A percentile compares a stretch with the other conserved stretches of the same genome.
These are phyloP conservation scores for Tylopilus sp. DNA, from an alignment of 768 basidiomycete genomes.

Conservation along the genomic window DNA sequence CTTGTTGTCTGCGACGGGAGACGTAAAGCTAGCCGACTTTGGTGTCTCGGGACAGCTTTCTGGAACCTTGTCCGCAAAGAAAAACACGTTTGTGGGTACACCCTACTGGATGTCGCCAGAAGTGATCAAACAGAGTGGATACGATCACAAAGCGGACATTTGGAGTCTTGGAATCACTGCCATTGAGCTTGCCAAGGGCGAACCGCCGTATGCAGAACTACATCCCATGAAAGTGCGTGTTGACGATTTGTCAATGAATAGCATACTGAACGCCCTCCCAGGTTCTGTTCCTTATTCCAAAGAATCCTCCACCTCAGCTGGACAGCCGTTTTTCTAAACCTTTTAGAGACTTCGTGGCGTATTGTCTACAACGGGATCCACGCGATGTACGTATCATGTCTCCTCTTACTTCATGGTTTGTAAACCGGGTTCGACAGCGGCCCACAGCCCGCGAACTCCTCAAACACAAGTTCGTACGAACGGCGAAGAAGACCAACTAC, in stretches of 20 bases:
- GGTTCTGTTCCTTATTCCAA: conserved; percentile 98
- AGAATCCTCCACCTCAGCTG: conserved; percentile 90
- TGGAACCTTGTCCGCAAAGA: conserved; percentile 88
- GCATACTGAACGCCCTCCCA: conserved; percentile 26
- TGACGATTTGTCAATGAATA: neutral
- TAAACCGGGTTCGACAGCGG: conserved; percentile 49
- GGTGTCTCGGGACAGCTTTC: conserved; percentile 97
- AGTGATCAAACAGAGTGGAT: conserved; percentile 99
- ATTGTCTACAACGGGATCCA: conserved; percentile 93
- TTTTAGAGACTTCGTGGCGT: conserved; percentile 91
- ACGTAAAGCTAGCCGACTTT: conserved; percentile 98
- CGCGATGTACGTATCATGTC: conserved; percentile 59
- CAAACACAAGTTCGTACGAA: conserved; percentile 93
- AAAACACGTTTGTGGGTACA: conserved; percentile 97
- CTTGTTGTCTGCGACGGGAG: conserved; percentile 84
- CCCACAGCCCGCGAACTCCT: conserved; percentile 93
- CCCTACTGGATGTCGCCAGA: conserved; percentile 99
- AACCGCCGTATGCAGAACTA: conserved; percentile 96
- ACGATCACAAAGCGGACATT: conserved; percentile 98
- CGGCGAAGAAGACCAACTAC: conserved; percentile 93
- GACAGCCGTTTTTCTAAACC: conserved; percentile 90
- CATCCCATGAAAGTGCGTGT: conserved; percentile 94
- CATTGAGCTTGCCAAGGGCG: conserved; percentile 95
- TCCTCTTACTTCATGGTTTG: neutral
- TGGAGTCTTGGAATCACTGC: conserved; percentile 98